Conservation (phyloP, 371 early-diverging fungal genomes). For the Parasitella parasitica region DNA sequence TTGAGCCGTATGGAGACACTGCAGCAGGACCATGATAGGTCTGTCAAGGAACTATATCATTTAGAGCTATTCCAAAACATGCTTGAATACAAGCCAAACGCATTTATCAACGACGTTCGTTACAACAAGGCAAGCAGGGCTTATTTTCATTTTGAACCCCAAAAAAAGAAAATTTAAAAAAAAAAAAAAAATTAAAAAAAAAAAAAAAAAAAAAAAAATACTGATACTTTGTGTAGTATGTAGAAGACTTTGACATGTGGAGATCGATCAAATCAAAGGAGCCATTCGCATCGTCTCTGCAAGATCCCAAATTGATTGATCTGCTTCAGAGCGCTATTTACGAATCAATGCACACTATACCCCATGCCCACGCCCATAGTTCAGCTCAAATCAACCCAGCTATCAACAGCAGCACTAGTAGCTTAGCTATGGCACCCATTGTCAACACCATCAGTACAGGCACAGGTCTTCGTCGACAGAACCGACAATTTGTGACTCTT, state of each 20-base stretch:
- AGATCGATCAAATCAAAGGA: slow-evolving; percentile 18
- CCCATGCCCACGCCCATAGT: slow-evolving; percentile 9
- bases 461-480: slow-evolving; percentile 31
- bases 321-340: slow-evolving; percentile 35
- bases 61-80: slow-evolving; percentile 55
- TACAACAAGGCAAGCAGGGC: slow-evolving; percentile 56
- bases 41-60: slow-evolving; percentile 60
- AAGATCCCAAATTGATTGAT: slow-evolving; percentile 36
- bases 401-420: slow-evolving; percentile 7
- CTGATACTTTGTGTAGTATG: slow-evolving; percentile 35
- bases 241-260: slow-evolving; percentile 53
- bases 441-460: slow-evolving; percentile 26
- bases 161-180: too few relatives aligned
- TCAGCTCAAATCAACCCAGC: background rate
- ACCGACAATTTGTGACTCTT: slow-evolving; percentile 40
- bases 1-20: slow-evolving; percentile 43
- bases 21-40: slow-evolving; percentile 47
- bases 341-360: slow-evolving; percentile 14
- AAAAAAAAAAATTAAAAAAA: too few relatives aligned
- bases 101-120: slow-evolving; percentile 50
- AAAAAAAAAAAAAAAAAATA: too few relatives aligned
- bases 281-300: background rate
- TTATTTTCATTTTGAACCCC: too few relatives aligned
- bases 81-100: slow-evolving; percentile 54
- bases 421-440: background rate